Evolutionary conservation across 176 grass and related monocot genomes (phyloP), one percentile per base, ranked within the genome.

Genomic region (Ensete glaucum): DNA sequence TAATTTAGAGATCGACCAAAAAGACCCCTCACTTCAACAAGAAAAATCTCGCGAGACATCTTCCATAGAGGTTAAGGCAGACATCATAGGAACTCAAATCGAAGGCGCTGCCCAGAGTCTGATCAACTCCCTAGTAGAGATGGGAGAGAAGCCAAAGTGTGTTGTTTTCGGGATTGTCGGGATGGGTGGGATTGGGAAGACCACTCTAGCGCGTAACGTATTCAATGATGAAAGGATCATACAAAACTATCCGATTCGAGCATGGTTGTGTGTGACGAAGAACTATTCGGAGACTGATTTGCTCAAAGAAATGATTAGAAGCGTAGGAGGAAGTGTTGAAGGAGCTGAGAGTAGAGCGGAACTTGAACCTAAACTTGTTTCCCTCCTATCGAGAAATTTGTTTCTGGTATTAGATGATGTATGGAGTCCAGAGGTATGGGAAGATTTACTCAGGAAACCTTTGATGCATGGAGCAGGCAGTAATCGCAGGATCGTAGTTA

Each of bases 361-460:
- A 43, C 54, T 74, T 11, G 53, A 57, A 54, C 1, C 11, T 23
- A 11, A 54, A 27, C 71, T 73, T 24, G n/a, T 51, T 21, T 73
- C 71, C 8, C 2, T 55, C 13, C 52, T 25, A 9, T 9, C 11
- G 3, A 26, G 1, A 19, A 74, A 53, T 9, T 29, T 58, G 9
- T n/a, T 74, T 11, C 4, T 74, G 26, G 15, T 74, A 13, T 29
- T 74, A 15, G 72, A 74, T n/a, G 54, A 74, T 57, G 10, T 74
- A 43, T 74, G 72, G 72, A 43, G 9, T 17, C 1, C 23, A 29
- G 9, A 56, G 1, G 52, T 55, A 8, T 73, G 71, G 71, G 14
- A 8, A 9, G 3, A 73, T 54, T 55, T 54, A 15, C 22, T 55
- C 1, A 73, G 11, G 11, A 25, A 13, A 3, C 70, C 50, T 23